Percentiles rank a stretch among this genome's conserved stretches.
Conservation (phyloP, 2,329 filamentous ascomycete genomes). For the Xylaria polymorpha region DNA sequence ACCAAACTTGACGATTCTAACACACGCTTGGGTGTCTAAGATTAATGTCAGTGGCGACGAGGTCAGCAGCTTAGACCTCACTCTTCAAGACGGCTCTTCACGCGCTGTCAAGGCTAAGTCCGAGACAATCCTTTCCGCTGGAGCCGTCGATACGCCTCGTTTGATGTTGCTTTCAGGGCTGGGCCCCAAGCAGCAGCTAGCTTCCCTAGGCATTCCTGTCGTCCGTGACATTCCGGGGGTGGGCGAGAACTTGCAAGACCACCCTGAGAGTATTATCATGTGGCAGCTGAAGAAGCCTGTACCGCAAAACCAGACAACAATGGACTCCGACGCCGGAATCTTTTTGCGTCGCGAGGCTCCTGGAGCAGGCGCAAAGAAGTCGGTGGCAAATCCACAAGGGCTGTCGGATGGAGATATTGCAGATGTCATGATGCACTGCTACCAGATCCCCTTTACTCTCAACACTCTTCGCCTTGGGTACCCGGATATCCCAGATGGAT, state of each 20-base stretch:
- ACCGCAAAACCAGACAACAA: slow-evolving; percentile 83
- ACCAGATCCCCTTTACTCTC: slow-evolving; percentile 91
- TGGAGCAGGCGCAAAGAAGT: slow-evolving; percentile 70
- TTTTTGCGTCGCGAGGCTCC: slow-evolving; percentile 83
- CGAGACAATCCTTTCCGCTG: slow-evolving; percentile 84
- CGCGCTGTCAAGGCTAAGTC: slow-evolving; percentile 71
- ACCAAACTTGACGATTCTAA: slow-evolving; percentile 86
- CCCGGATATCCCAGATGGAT: slow-evolving; percentile 69
- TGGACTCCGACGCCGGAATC: slow-evolving; percentile 90
- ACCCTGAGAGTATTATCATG: slow-evolving; percentile 70
- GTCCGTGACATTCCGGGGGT: slow-evolving; percentile 69
- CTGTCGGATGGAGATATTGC: slow-evolving; percentile 77
- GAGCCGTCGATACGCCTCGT: slow-evolving; percentile 83
- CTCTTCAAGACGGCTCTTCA: slow-evolving; percentile 63
- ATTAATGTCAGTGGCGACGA: slow-evolving; percentile 76
- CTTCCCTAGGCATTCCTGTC: slow-evolving; percentile 65
- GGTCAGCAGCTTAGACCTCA: slow-evolving; percentile 79
- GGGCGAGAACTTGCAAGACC: slow-evolving; percentile 70
- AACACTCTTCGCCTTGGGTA: slow-evolving; percentile 87
- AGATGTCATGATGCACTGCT: slow-evolving; percentile 97
- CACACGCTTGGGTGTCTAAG: slow-evolving; percentile 87
- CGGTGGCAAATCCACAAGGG: slow-evolving; percentile 60
- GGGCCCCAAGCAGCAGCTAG: slow-evolving; percentile 65
- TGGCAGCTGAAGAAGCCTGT: slow-evolving; percentile 85
- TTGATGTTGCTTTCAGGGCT: slow-evolving; percentile 69